Base-by-base conservation (phyloP, 768 basidiomycete genomes). In the Boletus sp. region DNA sequence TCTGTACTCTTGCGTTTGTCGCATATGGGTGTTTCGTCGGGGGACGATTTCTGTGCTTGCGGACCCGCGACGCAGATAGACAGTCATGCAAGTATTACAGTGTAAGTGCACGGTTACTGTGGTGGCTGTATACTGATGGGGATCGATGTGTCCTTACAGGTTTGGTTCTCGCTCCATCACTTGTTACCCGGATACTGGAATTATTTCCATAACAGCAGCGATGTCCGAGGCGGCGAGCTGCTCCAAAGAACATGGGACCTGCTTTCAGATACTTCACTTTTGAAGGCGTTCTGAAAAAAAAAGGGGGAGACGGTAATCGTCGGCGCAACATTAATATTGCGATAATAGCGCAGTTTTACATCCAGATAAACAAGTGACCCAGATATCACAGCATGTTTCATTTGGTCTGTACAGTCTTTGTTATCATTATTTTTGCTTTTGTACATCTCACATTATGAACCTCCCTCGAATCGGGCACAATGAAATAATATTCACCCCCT, bases 11-110 rank as follows among this genome's bases (percentile, higher is more conserved):
- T 0, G 60, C 56, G 4, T 72, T 77, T 54, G 58, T 72, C 6
- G 54, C 58, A 0, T 69, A 75, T 2, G 72, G 72, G 1, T 51
- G 70, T 30, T 59, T 69, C 14, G 69, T 75, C 32, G 78, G 74
- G 4, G 56, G 53, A 1, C 63, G 73, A 5, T 75, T 75, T 52
- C 39, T 75, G 51, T 52, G 49, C 34, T 47, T 69, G 51, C 64
- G 58, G 5, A 68, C 69, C 1, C 56, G 69, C 5, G 57, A 57
- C 7, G 70, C 58, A 1, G 74, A 75, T 14, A 70, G 68, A 25
- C 59, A 55, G 19, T 74, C 73, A 10, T 75, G 72, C 59, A 74
- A 70, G 29, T 66, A 63, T 48, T 74, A 74, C 29, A 74, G 75
- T 33, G 73, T 75, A 9, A 54, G 73, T 66, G 11, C 1, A 32